These are phyloP conservation scores for Corchorus olitorius DNA, from an alignment of 345 rosid species.

Conservation along the genomic window DNA sequence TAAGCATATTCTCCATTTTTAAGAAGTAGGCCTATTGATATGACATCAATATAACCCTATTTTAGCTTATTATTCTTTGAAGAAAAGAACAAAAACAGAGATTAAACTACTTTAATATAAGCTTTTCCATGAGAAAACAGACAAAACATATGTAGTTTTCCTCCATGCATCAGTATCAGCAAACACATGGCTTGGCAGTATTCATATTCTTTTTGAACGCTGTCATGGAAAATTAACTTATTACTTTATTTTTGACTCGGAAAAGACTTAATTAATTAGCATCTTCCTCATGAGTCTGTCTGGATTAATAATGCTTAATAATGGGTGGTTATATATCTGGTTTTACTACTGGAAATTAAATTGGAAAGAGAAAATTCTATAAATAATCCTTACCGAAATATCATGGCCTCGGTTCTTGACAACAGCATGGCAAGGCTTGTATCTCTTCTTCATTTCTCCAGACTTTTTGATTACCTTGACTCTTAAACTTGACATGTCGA, in stretches of 20 bases:
- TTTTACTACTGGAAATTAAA: too few species aligned
- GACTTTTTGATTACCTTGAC: slow-evolving; percentile 27
- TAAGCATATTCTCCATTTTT: not conserved
- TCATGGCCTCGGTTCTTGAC: slow-evolving; percentile 63
- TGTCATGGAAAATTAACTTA: not conserved
- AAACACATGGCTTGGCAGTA: not conserved
- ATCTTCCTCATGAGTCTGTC: not conserved
- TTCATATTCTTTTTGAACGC: not conserved
- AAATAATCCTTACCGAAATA: slow-evolving; percentile 51
- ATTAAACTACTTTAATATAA: not conserved
- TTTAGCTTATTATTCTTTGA: not conserved
- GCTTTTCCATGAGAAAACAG: not conserved
- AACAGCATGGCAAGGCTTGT: slow-evolving; percentile 40
- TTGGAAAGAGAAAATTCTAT: too few species aligned
- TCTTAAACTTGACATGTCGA: slow-evolving; percentile 32
- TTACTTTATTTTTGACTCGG: not conserved
- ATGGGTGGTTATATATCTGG: too few species aligned
- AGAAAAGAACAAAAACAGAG: not conserved
- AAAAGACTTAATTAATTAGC: not conserved
- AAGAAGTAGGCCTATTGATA: not conserved
- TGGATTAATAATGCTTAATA: too few species aligned
- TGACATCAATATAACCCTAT: not conserved
- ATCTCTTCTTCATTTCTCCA: slow-evolving; percentile 25
- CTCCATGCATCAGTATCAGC: not conserved
- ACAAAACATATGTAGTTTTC: not conserved